Evolutionary conservation across 768 basidiomycete species (phyloP).

Genomic region (Chalciporus sphaerocephalus): DNA sequence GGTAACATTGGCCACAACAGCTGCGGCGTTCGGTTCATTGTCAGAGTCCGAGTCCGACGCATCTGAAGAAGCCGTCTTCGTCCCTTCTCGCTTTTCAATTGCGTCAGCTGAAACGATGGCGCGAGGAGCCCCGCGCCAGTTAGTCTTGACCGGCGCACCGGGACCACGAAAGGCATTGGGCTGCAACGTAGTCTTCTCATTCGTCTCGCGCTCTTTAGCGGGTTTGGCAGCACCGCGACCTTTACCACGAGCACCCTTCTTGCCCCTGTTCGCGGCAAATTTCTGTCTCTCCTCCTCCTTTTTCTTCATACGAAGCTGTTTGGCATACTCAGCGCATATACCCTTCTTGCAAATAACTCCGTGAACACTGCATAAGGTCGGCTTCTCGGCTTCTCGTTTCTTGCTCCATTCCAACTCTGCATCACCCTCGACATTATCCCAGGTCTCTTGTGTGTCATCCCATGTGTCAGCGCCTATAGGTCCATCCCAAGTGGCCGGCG

Average conservation of each 20-base stretch:
- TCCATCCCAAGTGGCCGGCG: slow-evolving; percentile 21
- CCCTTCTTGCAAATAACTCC: slow-evolving; percentile 35
- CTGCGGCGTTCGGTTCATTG: slow-evolving; percentile 6
- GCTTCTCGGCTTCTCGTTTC: slow-evolving; percentile 5
- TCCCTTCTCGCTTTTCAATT: slow-evolving; percentile 23
- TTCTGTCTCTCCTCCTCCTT: slow-evolving; percentile 17
- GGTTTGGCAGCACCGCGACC: slow-evolving; percentile 5
- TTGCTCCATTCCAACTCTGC: slow-evolving; percentile 23
- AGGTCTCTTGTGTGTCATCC: not conserved
- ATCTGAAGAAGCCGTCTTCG: slow-evolving; percentile 4
- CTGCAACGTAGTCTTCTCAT: slow-evolving; percentile 1
- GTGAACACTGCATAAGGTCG: slow-evolving; percentile 29
- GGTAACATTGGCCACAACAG: not conserved
- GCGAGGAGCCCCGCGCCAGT: slow-evolving; percentile 28
- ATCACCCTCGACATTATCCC: slow-evolving; percentile 20
- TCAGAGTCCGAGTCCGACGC: slow-evolving; percentile 13
- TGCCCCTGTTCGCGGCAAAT: slow-evolving; percentile 14
- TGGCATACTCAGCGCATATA: slow-evolving; percentile 33
- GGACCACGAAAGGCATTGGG: slow-evolving; percentile 25
- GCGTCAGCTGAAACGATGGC: slow-evolving; percentile 23
- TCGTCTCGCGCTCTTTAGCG: not conserved
- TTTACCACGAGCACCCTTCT: slow-evolving; percentile 18
- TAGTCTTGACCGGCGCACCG: slow-evolving; percentile 30
- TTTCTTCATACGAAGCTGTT: slow-evolving; percentile 18
- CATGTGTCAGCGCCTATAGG: not conserved